Base-by-base conservation (phyloP, 169 alveolate genomes). In the Babesia caballi region DNA sequence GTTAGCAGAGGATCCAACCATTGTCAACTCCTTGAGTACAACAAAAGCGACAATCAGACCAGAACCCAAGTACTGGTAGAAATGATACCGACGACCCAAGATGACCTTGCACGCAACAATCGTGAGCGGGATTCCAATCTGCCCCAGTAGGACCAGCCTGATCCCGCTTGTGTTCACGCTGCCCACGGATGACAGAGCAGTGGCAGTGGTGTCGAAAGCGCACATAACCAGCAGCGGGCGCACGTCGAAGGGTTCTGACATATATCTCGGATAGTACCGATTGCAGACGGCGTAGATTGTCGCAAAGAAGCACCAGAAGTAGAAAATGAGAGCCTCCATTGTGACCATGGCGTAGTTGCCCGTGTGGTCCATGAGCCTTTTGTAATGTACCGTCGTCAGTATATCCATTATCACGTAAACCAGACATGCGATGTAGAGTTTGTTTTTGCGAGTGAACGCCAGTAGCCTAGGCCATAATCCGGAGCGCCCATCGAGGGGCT, bases 161-260 rank as follows among this genome's bases (percentile, higher is more conserved):
- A 63, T 53, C 21, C 88, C 88, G 52, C 84, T 81, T 25, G 88
- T 81, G 41, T 71, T 58, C 36, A 82, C 73, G 28, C 84, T 71
- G 40, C 88, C 88, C 15, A 61, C 9, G 0, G 83, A 73, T 12
- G 83, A 71, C 12, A 81, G 40, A 7, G 61, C 75, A 4, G 80
- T 63, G 42, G 67, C 25, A 4, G 71, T 21, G 36, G 63, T 66
- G 53, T 81, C 88, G 33, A 81, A 58, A n/a, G 63, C 50, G 27
- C 59, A 49, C 59, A 81, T 27, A 15, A 30, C 4, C 21, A 70
- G 25, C 12, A 81, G 65, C 40, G 84, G 83, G 28, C 51, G 63
- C 25, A 21, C 14, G 40, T 54, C 21, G 42, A 81, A 81, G 1
- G 83, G 84, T 14, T 85, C 42, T n/a, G 52, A 35, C 84, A 81